phyloP scores from a whole-genome alignment of 208 protist genomes.

The Leishmania mexicana region DNA sequence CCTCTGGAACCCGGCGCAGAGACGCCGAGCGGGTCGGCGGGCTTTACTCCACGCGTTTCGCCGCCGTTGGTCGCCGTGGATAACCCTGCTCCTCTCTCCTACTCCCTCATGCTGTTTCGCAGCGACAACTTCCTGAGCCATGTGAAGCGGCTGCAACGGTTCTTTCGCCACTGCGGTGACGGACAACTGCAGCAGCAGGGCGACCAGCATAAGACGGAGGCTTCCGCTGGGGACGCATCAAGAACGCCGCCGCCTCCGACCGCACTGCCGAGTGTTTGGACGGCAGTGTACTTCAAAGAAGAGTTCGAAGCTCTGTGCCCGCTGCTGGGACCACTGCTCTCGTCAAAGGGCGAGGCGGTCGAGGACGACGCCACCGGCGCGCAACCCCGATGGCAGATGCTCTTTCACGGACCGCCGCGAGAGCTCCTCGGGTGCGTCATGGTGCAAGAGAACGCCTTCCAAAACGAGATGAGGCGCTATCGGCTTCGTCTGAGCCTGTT shows the following conservation, averaged over 20 bases:
- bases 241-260: neutral
- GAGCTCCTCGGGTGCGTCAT: conserved; percentile 84
- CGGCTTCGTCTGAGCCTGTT: conserved; percentile 83
- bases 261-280: conserved; percentile 2
- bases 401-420: conserved; percentile 55
- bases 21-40: conserved; percentile 50
- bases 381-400: conserved; percentile 15
- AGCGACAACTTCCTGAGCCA: conserved; percentile 56
- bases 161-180: conserved; percentile 72
- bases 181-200: neutral
- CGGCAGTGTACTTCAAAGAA: conserved; percentile 20
- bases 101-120: conserved; percentile 68
- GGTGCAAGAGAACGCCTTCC: conserved; percentile 84
- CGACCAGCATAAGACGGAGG: neutral
- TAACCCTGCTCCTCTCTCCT: conserved; percentile 44
- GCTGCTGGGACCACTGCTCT: conserved; percentile 25
- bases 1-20: conserved; percentile 28
- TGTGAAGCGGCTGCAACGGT: conserved; percentile 63
- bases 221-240: neutral
- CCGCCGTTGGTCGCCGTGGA: neutral
- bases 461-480: conserved; percentile 85
- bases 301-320: conserved; percentile 29
- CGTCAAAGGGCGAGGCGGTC: conserved; percentile 9
- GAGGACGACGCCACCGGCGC: conserved; percentile 6
- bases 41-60: conserved; percentile 18